Base-by-base conservation (phyloP, 1,284 basidiomycete genomes). In the Puccinia novopanici region DNA sequence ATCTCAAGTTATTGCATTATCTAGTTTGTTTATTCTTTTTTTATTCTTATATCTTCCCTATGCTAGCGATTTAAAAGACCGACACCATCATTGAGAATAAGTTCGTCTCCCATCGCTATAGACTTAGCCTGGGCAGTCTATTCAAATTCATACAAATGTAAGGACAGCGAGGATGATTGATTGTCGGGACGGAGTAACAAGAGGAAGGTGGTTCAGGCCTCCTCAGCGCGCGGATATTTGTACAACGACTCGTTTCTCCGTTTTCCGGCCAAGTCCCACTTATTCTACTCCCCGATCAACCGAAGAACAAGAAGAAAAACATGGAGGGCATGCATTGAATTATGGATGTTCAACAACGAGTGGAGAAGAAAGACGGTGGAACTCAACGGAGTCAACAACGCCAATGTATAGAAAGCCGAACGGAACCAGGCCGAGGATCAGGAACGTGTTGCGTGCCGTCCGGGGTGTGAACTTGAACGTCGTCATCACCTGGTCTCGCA, bases 401-500 rank as follows among this genome's bases (percentile, higher is more conserved):
- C 67, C 37, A 34, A 79, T 72, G 68, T 79, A 79, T 15, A 79
- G 40, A 6, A 79, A 61, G 24, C 52, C 37, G 40, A 79, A 34
- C 0, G 77, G 65, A 40, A 82, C 40, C 22, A 81, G 8, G 70
- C 83, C 52, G 70, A 83, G 71, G 55, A 78, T 10, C 74, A 83
- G 52, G 75, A 83, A 71, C 71, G 82, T 15, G 63, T 83, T 61
- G 55, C 80, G 40, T 45, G 70, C 6, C 61, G 68, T 48, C 59
- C 82, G 55, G 54, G 73, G 9, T 27, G 52, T 45, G 30, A 79
- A 63, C 65, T 81, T 48, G 52, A 30, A n/a, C 19, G 63, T 5
- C 54, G 78, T 27, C 27, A 50, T 3, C 70, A 82, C 59, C 57
- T 79, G 52, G 81, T 82, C 67, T 68, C 61, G 4, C 82, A 83